phyloP scores from a whole-genome alignment of 1,284 basidiomycete species.

The Heterobasidion irregulare region DNA sequence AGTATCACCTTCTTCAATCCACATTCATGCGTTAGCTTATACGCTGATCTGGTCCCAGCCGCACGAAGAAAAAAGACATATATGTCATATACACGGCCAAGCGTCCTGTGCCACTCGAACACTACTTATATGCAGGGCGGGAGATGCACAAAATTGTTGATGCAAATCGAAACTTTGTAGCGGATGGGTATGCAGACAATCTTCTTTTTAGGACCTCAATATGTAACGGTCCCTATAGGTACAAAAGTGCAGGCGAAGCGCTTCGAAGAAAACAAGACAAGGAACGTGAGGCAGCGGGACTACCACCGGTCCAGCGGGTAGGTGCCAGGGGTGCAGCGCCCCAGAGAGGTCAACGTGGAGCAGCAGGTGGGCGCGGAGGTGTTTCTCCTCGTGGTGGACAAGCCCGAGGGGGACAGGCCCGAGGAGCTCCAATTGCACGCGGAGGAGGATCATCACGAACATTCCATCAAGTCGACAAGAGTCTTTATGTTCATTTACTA shows the following conservation, averaged over 20 bases:
- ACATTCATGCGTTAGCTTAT: conserved; percentile 5
- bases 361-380: conserved; percentile 32
- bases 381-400: conserved; percentile 35
- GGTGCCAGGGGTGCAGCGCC: conserved; percentile 72
- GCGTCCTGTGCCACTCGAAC: conserved; percentile 94
- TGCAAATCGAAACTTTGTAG: conserved; percentile 71
- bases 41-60: conserved; percentile 35
- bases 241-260: conserved; percentile 85
- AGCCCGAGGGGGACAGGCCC: conserved; percentile 24
- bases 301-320: conserved; percentile 73
- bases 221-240: conserved; percentile 36
- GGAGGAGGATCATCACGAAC: conserved; percentile 50
- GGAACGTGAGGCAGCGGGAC: conserved; percentile 89
- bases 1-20: conserved; percentile 17
- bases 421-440: conserved; percentile 38
- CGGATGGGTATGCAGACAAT: conserved; percentile 49
- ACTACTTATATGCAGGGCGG: conserved; percentile 91
- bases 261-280: conserved; percentile 94
- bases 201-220: neutral
- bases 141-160: conserved; percentile 94
- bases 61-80: conserved; percentile 99
- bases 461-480: conserved; percentile 75
- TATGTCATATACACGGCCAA: conserved; percentile 98
- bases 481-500: conserved; percentile 91
- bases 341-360: conserved; percentile 52